Conservation (phyloP, 2,329 filamentous ascomycete genomes). For the Botrytis squamosa region DNA sequence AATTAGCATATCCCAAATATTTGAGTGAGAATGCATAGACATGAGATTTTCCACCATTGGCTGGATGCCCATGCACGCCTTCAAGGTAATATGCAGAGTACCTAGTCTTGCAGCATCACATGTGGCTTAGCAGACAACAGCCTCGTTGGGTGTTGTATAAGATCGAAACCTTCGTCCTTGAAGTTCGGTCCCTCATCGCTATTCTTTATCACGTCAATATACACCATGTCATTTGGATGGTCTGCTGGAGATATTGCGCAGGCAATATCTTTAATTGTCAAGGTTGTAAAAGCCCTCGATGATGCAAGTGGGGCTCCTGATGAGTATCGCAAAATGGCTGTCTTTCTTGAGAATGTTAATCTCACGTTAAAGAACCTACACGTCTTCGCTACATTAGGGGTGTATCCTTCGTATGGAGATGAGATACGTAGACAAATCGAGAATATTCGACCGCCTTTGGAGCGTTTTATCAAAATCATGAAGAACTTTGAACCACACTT, state of each 20-base stretch:
- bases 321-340: neutral
- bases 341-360: conserved; percentile 3
- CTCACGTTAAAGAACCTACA: neutral
- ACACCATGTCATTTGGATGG: conserved; percentile 24
- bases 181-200: neutral
- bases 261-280: conserved; percentile 16
- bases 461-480: neutral
- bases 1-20: neutral
- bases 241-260: conserved; percentile 23
- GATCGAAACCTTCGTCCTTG: neutral
- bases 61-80: neutral
- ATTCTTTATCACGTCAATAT: neutral
- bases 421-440: neutral
- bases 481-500: neutral
- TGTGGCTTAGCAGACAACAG: neutral
- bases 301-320: conserved; percentile 4
- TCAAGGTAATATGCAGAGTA: neutral
- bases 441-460: neutral
- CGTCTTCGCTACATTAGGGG: neutral
- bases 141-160: neutral
- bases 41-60: neutral
- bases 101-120: neutral
- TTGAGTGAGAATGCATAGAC: neutral
- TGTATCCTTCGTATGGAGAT: neutral
- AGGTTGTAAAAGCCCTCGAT: conserved; percentile 19